Evolutionary conservation across 192 early-diverging fungal genomes (phyloP), one percentile per base, ranked within the genome.

Genomic region (Coemansia sp.): DNA sequence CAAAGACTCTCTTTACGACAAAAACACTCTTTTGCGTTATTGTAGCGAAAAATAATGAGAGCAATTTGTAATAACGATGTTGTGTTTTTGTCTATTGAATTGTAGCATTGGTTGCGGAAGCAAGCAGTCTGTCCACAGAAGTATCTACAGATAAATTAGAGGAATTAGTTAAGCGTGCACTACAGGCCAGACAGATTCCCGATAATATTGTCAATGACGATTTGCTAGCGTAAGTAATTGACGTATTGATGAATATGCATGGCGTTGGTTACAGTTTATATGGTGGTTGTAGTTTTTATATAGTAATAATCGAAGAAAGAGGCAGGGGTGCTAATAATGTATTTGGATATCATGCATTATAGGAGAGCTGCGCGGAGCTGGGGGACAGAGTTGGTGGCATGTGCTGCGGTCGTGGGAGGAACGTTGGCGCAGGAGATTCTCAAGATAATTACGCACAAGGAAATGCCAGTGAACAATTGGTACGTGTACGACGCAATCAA

Each of bases 401-500:
- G 93, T 18, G 90, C 89, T 55, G 89, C 95, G 16, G 88, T 96
- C 52, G 73, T 96, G 2, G 95, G 95, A 26, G 95, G 94, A 7
- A 85, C 94, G 0, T 78, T 95, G 52, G 89, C 92, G 0, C 94
- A 96, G 60, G 94, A 98, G 31, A 86, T 95, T 12, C 78, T 98
- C n/a, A 94, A 93, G 69, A 88, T 89, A 14, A 56, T 96, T 6
- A 88, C 91, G 4, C 82, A 74, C 28, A 94, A 93, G 61, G 95
- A 94, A 51, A 72, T 85, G 32, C 94, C 95, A 12, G 69, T 94
- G 8, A 74, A 88, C 57, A 98, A 98, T 71, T 91, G 90, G 78
- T 93, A 92, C 62, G 55, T 83, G 24, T 89, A 85, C 60, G 83
- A 90, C 57, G 91, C 86, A n/a, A 24, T 82, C 23, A 80, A 81